Percentiles rank a stretch among this genome's conserved stretches.
Conservation (phyloP, 2,329 filamentous ascomycete genomes). For the Xylariaceae sp. region DNA sequence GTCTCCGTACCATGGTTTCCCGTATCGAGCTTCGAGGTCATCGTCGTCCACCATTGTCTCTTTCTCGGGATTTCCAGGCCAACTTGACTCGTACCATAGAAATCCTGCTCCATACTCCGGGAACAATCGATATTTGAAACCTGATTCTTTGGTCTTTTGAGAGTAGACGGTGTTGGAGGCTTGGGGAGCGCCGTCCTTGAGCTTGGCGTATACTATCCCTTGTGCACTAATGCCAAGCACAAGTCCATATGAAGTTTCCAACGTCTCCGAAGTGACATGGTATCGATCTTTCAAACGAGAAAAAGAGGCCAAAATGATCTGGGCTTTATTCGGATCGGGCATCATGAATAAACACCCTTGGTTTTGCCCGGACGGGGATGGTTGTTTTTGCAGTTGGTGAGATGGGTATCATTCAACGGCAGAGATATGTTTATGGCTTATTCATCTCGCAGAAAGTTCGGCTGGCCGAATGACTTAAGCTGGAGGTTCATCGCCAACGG, state of each 20-base stretch:
- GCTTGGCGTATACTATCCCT: not conserved
- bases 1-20: slow-evolving; percentile 1
- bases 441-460: too few relatives aligned
- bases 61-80: slow-evolving; percentile 1
- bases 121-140: slow-evolving; percentile 2
- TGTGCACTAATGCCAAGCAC: not conserved
- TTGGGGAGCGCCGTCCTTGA: not conserved
- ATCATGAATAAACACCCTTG: too few relatives aligned
- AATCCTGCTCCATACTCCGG: not conserved
- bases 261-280: not conserved
- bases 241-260: not conserved
- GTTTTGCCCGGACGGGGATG: too few relatives aligned
- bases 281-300: not conserved
- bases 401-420: too few relatives aligned
- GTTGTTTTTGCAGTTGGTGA: too few relatives aligned
- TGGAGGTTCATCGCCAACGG: too few relatives aligned
- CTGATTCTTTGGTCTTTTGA: not conserved
- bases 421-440: too few relatives aligned
- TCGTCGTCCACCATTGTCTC: slow-evolving; percentile 1
- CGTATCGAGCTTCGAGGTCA: not conserved
- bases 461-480: too few relatives aligned
- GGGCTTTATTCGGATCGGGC: not conserved
- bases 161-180: not conserved
- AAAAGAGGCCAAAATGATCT: not conserved
- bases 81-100: not conserved